Evolutionary conservation across 2,329 filamentous ascomycete genomes (phyloP).

Genomic region (Trichoderma cornu-damae): DNA sequence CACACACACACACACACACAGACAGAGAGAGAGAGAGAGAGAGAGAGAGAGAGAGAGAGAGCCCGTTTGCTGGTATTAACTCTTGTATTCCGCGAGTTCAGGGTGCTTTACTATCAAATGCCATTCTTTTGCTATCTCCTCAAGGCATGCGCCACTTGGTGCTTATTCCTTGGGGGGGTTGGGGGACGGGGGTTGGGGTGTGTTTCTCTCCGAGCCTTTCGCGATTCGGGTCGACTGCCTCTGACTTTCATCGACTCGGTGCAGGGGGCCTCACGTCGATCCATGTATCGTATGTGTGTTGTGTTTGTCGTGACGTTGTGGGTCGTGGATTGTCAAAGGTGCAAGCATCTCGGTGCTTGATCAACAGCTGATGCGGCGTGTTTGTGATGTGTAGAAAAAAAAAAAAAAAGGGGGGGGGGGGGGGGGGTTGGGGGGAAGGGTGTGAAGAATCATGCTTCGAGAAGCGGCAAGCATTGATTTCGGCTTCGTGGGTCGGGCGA

Average conservation of each 20-base stretch:
- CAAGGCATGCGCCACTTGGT: slow-evolving; percentile 17
- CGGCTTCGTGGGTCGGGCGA: background rate
- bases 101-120: slow-evolving; percentile 7
- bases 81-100: slow-evolving; percentile 9
- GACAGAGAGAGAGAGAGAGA: too few species aligned
- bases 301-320: slow-evolving; percentile 2
- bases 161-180: background rate
- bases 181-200: too few species aligned
- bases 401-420: too few species aligned
- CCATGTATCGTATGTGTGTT: slow-evolving; percentile 5
- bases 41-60: background rate
- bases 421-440: too few species aligned
- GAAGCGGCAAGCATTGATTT: slow-evolving; percentile 13
- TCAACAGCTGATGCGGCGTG: slow-evolving; percentile 8
- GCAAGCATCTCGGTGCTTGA: background rate
- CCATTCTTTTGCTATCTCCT: slow-evolving; percentile 14
- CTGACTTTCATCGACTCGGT: slow-evolving; percentile 6
- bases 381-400: too few species aligned
- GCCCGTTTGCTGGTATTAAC: background rate
- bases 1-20: background rate
- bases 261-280: background rate
- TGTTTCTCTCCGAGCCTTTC: slow-evolving; percentile 19
- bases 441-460: slow-evolving; percentile 6
- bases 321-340: background rate
- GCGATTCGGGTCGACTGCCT: slow-evolving; percentile 6